These are phyloP conservation scores for Colletotrichum paranaense DNA, from an alignment of 2,329 filamentous ascomycete genomes.

Conservation along the genomic window DNA sequence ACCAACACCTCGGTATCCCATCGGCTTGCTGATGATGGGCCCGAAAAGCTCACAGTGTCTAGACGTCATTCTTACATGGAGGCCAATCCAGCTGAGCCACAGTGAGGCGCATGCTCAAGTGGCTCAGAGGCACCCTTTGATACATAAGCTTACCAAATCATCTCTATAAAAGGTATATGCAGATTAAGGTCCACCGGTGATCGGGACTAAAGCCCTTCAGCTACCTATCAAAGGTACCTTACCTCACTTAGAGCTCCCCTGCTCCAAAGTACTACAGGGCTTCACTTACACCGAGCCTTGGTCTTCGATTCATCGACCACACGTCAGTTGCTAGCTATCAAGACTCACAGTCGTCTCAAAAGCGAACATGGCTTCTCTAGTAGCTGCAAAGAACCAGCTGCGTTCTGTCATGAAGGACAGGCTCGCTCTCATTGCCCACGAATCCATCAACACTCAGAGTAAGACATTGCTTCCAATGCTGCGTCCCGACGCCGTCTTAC, in stretches of 20 bases:
- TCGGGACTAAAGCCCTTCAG: not conserved
- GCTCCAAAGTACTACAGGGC: not conserved
- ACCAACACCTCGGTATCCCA: not conserved
- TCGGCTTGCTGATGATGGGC: not conserved
- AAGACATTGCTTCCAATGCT: conserved; percentile 45
- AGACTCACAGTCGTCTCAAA: not conserved
- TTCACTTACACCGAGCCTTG: not conserved
- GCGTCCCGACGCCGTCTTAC: not conserved
- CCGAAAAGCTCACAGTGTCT: not conserved
- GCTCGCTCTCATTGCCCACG: conserved; percentile 70
- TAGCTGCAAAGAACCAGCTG: conserved; percentile 80
- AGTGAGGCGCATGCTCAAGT: not conserved
- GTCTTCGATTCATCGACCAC: not conserved
- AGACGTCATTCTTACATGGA: not conserved
- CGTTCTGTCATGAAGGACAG: conserved; percentile 76
- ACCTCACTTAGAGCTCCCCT: not conserved
- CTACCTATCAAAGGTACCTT: not conserved
- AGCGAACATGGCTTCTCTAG: conserved; percentile 65
- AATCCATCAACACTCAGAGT: conserved; percentile 78
- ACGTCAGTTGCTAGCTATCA: no score
- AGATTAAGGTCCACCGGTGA: not conserved
- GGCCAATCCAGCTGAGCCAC: not conserved
- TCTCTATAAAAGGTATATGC: not conserved
- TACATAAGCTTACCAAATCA: not conserved
- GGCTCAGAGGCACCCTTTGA: not conserved